A percentile compares a stretch with the other conserved stretches of the same genome.
phyloP scores from a whole-genome alignment of 495 filamentous ascomycete species.

The Penicillium malachiteum region DNA sequence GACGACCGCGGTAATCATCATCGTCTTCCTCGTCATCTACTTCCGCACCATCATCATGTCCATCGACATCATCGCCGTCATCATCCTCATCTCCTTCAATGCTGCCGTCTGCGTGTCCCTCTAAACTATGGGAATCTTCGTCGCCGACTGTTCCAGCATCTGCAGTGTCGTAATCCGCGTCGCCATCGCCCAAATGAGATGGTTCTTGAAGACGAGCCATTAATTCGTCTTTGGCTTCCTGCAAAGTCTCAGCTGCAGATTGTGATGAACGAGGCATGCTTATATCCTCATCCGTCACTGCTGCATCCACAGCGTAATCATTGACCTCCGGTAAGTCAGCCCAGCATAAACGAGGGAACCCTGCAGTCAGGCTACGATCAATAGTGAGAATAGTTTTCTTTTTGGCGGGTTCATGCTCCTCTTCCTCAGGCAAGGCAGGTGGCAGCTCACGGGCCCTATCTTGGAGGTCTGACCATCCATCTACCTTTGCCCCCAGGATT shows the following conservation, averaged over 20 bases:
- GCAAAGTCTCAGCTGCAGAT: conserved; percentile 53
- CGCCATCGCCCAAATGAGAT: conserved; percentile 43
- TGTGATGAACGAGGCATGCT: conserved; percentile 53
- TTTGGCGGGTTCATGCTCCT: conserved; percentile 30
- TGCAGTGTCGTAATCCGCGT: conserved; percentile 47
- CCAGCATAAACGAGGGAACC: conserved; percentile 49
- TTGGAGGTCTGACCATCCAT: conserved; percentile 48
- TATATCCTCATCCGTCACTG: conserved; percentile 48
- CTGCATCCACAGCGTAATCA: conserved; percentile 40
- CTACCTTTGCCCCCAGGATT: conserved; percentile 48
- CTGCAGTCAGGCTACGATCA: conserved; percentile 44
- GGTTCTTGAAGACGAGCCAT: conserved; percentile 55
- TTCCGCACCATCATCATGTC: conserved; percentile 19
- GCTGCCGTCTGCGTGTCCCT: conserved; percentile 52
- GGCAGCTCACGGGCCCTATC: conserved; percentile 43
- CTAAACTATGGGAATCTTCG: conserved; percentile 47
- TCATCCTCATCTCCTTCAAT: conserved; percentile 62
- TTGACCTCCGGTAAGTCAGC: conserved; percentile 47
- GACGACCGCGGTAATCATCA: conserved; percentile 77
- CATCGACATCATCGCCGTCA: conserved; percentile 45
- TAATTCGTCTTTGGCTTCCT: conserved; percentile 58
- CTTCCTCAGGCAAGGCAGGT: conserved; percentile 39
- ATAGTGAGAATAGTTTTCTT: conserved; percentile 47
- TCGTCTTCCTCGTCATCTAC: conserved; percentile 51
- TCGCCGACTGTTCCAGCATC: conserved; percentile 48